Evolutionary conservation across 176 grass and related monocot genomes (phyloP), one percentile per base, ranked within the genome.

Genomic region (Elaeis guineensis): DNA sequence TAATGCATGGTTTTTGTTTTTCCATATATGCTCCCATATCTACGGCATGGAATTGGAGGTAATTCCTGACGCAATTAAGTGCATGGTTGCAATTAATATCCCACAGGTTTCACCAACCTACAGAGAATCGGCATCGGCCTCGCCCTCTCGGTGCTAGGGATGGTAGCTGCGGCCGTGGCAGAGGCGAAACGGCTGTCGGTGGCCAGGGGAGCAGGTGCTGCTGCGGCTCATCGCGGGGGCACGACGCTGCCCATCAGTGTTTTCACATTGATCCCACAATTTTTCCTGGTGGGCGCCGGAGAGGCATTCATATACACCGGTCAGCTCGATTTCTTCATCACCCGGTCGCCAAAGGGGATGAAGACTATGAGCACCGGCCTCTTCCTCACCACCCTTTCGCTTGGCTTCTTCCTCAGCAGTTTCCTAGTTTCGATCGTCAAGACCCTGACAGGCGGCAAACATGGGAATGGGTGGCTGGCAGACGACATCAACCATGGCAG

Each of bases 261-360:
- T 12, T 88, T 94, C 78, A 17, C 54, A 57, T 62, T 94, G 62
- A 85, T 72, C 54, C 84, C 89, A 11, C 89, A 88, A 63, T 94
- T 94, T 67, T 72, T 94, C 58, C 52, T 94, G 19, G 84, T 94
- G 17, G 89, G 89, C 65, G 71, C 89, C 4, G 89, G 83, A 4
- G 89, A 94, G 60, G 89, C 84, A 3, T 88, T 94, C 80, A 74
- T 94, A 26, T 94, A 94, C 84, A 94, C 89, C 11, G 84, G 89
- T 8, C 89, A 94, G 54, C 70, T 94, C 21, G 89, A 94, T 39
- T 94, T 94, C 80, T 94, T 94, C 84, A 94, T 94, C 64, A 94
- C 84, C 15, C 66, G 81, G 39, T 94, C 89, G 7, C 89, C 89
- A 17, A 88, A 88, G 64, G 62, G 89, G 55, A 94, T 94, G 89